Evolutionary conservation across 2,329 filamentous ascomycete species (phyloP), one percentile per base, ranked within the genome.

Genomic region (Cryphonectria nitschkei): DNA sequence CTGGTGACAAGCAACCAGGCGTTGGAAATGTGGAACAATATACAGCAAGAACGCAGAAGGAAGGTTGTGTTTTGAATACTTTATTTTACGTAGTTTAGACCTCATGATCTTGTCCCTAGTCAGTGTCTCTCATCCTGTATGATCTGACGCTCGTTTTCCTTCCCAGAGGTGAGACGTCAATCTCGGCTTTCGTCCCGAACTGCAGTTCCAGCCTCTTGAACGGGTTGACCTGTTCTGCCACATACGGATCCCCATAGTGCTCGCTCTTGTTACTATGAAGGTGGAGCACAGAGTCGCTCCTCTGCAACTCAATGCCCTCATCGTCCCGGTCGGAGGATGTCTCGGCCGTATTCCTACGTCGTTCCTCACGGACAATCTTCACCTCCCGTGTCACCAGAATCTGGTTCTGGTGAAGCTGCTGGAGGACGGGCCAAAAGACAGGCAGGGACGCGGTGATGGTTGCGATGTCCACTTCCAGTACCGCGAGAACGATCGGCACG

Each of bases 401-500:
- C n/a, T 72, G 63, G 2, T 32, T 41, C 56, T 62, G 61, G 43
- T 69, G 34, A 5, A 69, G 58, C 3, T 63, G n/a, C 13, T 41
- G 56, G 2, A 81, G 71, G 4, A 78, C 74, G 65, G 68, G 68
- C 65, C 63, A 70, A 41, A 66, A 70, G 22, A 72, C 65, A 5
- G 70, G 72, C 1, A 72, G 56, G 22, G 68, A 64, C n/a, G 70
- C 71, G 22, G 66, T 64, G 19, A 70, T 66, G 13, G 60, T 61
- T 7, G 67, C 67, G 14, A 73, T 65, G 19, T 81, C 78, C 65
- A 81, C 76, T 65, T 81, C 80, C 67, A 81, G 74, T 0, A 75
- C 76, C 0, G 78, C 79, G 9, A 81, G 76, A 16, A 80, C 74
- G 69, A 81, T 79, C 65, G 76, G 77, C 54, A 75, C 74, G 9